Base-by-base conservation (phyloP, 768 basidiomycete genomes). In the Boletus barrowsii region DNA sequence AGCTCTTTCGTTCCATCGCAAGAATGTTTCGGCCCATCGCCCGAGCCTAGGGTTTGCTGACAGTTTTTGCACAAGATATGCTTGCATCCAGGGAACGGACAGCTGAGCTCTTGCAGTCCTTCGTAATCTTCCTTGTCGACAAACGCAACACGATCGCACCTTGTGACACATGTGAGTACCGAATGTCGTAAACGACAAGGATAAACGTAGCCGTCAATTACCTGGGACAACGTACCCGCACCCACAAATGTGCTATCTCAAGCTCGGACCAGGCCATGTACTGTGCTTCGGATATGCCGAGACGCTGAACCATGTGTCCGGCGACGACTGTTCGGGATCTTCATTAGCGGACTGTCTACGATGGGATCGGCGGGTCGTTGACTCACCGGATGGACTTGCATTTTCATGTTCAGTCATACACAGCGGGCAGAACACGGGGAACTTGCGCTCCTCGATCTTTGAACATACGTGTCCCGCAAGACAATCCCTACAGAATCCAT, bases 21-120 rank as follows among this genome's bases (percentile, higher is more conserved):
- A 1, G 80, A 79, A 58, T 84, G 82, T 43, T 70, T 67, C 13
- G 71, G 73, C 18, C 69, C 73, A 18, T 61, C 59, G 11, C 65
- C 24, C 1, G 59, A 29, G 9, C 9, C 52, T 32, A 73, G 45
- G 53, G 60, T 41, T 51, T 81, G 79, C 41, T 76, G 76, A 65
- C 84, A 86, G 29, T 66, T 65, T 80, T 76, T 86, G 68, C 84
- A 87, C 85, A 83, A 87, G 30, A 68, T 71, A 59, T 81, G 70
- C 11, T 61, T 60, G 57, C 84, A 87, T n/a, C 62, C 63, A 0
- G 71, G 73, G 39, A 76, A 59, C 1, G 82, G 82, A 58, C 85
- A 86, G 13, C 60, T 58, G n/a, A 87, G 59, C 43, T 76, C 70
- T 24, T 72, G 70, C 1, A 60, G 55, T 26, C 63, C 62, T 24